phyloP scores from a whole-genome alignment of 495 filamentous ascomycete genomes.

The Penicillium arizonense region DNA sequence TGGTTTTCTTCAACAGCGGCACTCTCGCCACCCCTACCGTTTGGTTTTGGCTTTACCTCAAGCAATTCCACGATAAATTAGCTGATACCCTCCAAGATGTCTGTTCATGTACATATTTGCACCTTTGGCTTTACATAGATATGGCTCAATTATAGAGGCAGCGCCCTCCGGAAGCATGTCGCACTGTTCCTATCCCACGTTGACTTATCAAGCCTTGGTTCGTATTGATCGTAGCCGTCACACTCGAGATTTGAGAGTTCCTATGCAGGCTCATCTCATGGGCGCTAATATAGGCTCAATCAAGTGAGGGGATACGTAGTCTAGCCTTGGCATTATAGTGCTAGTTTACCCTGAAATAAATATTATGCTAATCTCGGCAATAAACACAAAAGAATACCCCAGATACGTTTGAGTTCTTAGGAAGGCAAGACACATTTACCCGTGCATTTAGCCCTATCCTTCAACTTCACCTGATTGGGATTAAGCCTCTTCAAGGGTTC shows the following conservation, averaged over 20 bases:
- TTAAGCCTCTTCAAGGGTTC: slow-evolving; percentile 1
- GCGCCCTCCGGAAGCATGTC: not conserved
- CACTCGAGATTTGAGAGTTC: not conserved
- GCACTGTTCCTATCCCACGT: not conserved
- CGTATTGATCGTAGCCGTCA: not conserved
- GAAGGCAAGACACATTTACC: slow-evolving; percentile 5
- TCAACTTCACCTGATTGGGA: not conserved
- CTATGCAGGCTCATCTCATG: too few species aligned
- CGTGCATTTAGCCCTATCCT: slow-evolving; percentile 12
- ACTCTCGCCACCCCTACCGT: not conserved
- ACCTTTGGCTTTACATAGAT: slow-evolving; percentile 3
- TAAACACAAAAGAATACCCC: not conserved
- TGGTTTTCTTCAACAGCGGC: not conserved
- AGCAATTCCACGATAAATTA: not conserved
- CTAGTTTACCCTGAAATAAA: not conserved
- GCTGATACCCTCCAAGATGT: slow-evolving; percentile 9
- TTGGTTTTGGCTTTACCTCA: not conserved
- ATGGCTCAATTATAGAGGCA: slow-evolving; percentile 1
- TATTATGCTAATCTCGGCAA: too few species aligned
- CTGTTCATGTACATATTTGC: slow-evolving; percentile 10
- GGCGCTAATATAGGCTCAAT: not conserved
- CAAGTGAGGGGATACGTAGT: not conserved
- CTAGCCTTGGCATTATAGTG: not conserved
- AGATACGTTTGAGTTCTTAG: not conserved
- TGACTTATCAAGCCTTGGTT: not conserved